Evolutionary conservation across 768 basidiomycete species (phyloP), one percentile per base, ranked within the genome.

Genomic region (Holtermanniella nyarrowii): DNA sequence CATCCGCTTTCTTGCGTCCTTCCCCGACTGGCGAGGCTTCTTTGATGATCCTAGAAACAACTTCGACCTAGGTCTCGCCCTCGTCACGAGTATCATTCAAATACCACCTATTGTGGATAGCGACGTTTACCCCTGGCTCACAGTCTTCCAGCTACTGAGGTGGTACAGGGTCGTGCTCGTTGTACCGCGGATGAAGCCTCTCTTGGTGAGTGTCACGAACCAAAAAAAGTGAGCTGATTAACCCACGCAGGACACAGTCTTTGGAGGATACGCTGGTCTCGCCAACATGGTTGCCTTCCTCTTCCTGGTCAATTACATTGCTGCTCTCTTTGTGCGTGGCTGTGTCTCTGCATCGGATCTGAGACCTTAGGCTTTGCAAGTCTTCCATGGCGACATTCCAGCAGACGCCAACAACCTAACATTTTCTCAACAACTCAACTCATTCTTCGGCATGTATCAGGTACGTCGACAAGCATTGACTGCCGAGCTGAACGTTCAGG

Each of bases 121-220:
- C 4, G 53, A 60, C 5, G 75, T 82, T 2, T 93, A 91, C 63
- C 79, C 83, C 0, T 97, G 93, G 93, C 77, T 95, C 58, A 93
- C 87, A 2, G 77, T 85, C 25, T 86, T 96, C 61, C 86, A 88
- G 66, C 74, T 95, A 13, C 76, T 76, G 59, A 76, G 91, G 61
- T 96, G 93, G 74, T 95, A 97, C 69, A 77, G 91, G 2, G 87
- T 95, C 42, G 88, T 97, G 61, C 68, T 96, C 46, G 85, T 83
- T 44, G 80, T 95, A 18, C 93, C 90, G 0, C 76, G 87, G 50
- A 95, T 95, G 88, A 84, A 80, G 56, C 86, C 85, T 0, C 73
- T 96, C 25, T 70, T 96, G 74, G 88, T 91, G 51, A 51, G 81
- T 71, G 21, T 5, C 1, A 5, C 14, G 41, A 11, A 13, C 14